A percentile compares a stretch with the other conserved stretches of the same genome.
Conservation (phyloP, 306 rosid genomes). For the Heteromeles arbutifolia region DNA sequence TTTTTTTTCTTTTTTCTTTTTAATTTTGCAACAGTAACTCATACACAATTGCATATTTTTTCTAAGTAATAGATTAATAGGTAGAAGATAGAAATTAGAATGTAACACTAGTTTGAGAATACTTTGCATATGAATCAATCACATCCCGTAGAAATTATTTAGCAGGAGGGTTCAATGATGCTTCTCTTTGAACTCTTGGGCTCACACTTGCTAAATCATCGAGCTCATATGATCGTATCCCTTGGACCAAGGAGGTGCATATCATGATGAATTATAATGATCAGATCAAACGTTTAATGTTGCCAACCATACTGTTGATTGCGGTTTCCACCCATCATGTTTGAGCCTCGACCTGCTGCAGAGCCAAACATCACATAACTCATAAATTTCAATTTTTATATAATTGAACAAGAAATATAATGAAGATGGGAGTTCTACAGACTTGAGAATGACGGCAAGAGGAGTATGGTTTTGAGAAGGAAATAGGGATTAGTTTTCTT, state of each 20-base stretch:
- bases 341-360: slow-evolving; percentile 32
- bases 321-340: slow-evolving; percentile 41
- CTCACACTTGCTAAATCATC: not conserved
- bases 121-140: not conserved
- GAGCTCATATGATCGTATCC: not conserved
- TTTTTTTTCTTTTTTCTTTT: too few relatives aligned
- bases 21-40: too few relatives aligned
- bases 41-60: not conserved
- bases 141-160: not conserved
- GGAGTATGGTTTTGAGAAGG: too few relatives aligned
- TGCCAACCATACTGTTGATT: slow-evolving; percentile 46
- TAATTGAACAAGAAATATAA: too few relatives aligned
- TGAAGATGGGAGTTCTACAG: too few relatives aligned
- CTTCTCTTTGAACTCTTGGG: not conserved
- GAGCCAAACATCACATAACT: slow-evolving; percentile 1
- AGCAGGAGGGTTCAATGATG: not conserved
- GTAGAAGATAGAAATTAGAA: not conserved
- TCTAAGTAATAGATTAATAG: too few relatives aligned
- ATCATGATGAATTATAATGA: not conserved
- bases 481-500: too few relatives aligned
- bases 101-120: not conserved
- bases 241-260: not conserved
- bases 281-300: not conserved
- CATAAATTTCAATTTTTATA: too few relatives aligned
- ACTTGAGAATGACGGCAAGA: too few relatives aligned